Base-by-base conservation (phyloP, 2,329 filamentous ascomycete species). In the Pyrenophora graminea region DNA sequence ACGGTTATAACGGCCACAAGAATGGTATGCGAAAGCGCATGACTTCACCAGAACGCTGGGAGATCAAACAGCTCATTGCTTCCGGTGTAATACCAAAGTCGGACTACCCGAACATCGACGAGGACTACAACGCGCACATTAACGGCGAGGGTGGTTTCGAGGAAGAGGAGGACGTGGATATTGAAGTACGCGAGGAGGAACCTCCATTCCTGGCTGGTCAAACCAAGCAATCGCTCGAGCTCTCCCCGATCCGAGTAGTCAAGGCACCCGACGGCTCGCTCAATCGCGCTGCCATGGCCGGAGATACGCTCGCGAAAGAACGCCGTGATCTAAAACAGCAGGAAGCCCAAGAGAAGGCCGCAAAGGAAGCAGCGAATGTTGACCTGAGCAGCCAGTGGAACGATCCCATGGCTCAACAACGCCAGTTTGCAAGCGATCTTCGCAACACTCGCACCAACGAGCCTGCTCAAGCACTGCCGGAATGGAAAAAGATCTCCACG, bases 201-300 rank as follows among this genome's bases (percentile, higher is more conserved):
- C 95, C 94, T 0, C 94, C 94, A 0, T 99, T 99, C 79, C 75
- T 99, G 56, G 89, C 90, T 13, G 94, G 94, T 4, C 95, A 99
- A 72, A 99, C 94, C 0, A 97, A 97, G 69, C 92, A 96, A 69
- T 96, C 91, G 8, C 80, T 99, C 7, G 94, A 99, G 67, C 77
- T 99, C 3, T 97, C 92, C 2, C 94, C 94, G 0, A 99, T 99
- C 55, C 84, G 95, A 58, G 92, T 99, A 18, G 90, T 99, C 63
- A 97, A 97, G 74, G 94, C 94, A 1, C 95, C 94, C 0, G 94
- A 99, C 73, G 94, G 94, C n/a, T 97, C 93, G 3, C 86, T 99
- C 74, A 99, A 99, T 70, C 84, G 94, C 66, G 91, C 95, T 40
- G 95, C 95, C 13, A 96, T 97, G 89, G 87, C 92, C 7, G 93